phyloP scores from a whole-genome alignment of 352 stramenopile species.

The Phytophthora niederhauseri region DNA sequence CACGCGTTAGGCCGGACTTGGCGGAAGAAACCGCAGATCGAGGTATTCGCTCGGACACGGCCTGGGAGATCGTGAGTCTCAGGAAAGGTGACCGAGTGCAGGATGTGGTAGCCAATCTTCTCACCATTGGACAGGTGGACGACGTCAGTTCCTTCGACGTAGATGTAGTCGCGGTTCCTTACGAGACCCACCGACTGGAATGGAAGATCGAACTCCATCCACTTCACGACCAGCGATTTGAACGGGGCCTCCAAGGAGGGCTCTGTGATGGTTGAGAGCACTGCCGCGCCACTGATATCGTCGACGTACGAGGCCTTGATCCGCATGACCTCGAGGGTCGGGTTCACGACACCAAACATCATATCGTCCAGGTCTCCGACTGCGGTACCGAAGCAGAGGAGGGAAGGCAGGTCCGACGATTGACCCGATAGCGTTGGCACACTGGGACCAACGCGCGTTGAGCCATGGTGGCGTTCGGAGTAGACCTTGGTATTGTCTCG shows the following conservation, averaged over 20 bases:
- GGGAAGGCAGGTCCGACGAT: slow-evolving; percentile 32
- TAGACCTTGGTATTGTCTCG: slow-evolving; percentile 39
- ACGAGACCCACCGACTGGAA: slow-evolving; percentile 39
- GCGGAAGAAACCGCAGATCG: slow-evolving; percentile 45
- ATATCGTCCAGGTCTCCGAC: slow-evolving; percentile 50
- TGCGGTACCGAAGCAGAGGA: slow-evolving; percentile 43
- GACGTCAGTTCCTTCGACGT: slow-evolving; percentile 50
- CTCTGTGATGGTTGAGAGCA: slow-evolving; percentile 43
- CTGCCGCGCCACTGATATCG: slow-evolving; percentile 49
- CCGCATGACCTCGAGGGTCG: slow-evolving; percentile 50
- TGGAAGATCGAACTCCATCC: slow-evolving; percentile 44
- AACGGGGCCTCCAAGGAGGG: slow-evolving; percentile 54
- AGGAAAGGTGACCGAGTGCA: slow-evolving; percentile 49
- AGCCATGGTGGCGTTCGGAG: slow-evolving; percentile 27
- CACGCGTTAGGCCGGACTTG: slow-evolving; percentile 35
- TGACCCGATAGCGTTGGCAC: slow-evolving; percentile 5
- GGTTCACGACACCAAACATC: slow-evolving; percentile 61
- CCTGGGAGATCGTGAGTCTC: slow-evolving; percentile 40
- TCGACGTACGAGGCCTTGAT: slow-evolving; percentile 58
- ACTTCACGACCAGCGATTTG: slow-evolving; percentile 63
- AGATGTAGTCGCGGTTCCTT: slow-evolving; percentile 55
- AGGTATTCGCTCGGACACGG: slow-evolving; percentile 44
- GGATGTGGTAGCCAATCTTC: slow-evolving; percentile 46
- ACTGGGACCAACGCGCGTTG: slow-evolving; percentile 26
- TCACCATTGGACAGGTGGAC: slow-evolving; percentile 36